phyloP scores from a whole-genome alignment of 352 stramenopile genomes.

The Phytopythium oedochilum region DNA sequence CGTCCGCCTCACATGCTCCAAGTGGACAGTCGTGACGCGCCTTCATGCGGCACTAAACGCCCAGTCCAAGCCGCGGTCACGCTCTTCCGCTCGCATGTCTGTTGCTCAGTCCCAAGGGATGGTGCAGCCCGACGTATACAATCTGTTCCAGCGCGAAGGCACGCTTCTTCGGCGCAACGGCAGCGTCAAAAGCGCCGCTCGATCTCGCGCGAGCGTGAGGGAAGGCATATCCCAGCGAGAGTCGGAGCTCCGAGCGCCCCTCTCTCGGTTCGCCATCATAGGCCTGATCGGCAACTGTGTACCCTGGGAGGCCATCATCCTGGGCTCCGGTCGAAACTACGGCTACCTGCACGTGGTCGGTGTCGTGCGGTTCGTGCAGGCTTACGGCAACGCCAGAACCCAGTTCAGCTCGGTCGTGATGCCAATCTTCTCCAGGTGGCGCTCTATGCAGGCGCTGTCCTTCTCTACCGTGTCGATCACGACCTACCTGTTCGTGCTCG shows the following conservation, averaged over 20 bases:
- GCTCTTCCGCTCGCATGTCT: background rate
- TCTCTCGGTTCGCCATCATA: background rate
- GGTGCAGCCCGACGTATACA: background rate
- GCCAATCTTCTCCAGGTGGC: constrained; percentile 10
- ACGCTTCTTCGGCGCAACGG: constrained; percentile 7
- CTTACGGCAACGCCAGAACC: constrained; percentile 6
- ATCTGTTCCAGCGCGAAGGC: background rate
- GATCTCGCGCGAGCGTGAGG: background rate
- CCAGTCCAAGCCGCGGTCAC: background rate
- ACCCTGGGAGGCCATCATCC: constrained; percentile 31
- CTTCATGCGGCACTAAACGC: background rate
- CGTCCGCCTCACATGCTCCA: background rate
- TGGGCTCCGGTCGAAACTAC: constrained; percentile 17
- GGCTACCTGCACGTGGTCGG: constrained; percentile 47
- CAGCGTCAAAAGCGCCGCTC: background rate
- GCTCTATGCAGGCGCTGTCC: constrained; percentile 25
- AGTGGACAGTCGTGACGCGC: background rate
- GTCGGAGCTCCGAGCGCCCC: background rate
- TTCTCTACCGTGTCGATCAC: constrained; percentile 45
- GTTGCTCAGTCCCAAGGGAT: background rate
- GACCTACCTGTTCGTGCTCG: constrained; percentile 34
- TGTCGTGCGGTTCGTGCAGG: constrained; percentile 18
- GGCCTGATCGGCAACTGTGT: constrained; percentile 20
- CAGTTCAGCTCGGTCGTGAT: constrained; percentile 21
- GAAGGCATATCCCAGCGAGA: background rate